Evolutionary conservation across 352 stramenopile species (phyloP), one percentile per base, ranked within the genome.

Genomic region (Pilasporangium apinafurcum): DNA sequence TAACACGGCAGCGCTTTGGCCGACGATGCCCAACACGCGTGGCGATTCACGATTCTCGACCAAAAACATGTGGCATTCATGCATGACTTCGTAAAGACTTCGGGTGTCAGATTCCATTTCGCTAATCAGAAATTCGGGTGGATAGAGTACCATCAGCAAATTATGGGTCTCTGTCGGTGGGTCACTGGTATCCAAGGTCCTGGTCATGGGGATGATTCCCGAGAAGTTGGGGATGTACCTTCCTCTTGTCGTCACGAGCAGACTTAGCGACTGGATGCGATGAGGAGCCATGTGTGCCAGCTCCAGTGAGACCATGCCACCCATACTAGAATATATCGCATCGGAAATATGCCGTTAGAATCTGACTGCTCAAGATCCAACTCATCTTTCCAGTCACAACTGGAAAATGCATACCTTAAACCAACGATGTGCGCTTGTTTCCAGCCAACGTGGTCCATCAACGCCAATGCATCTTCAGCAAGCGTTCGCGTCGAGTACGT

Each of bases 251-350:
- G 75, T 83, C 18, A 83, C 75, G n/a, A 86, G 45, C 0, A 88
- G 59, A 12, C 68, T 74, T 9, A 88, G 59, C 40, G 73, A 86
- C 38, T 65, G 44, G 5, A 88, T 46, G n/a, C 73, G 56, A 30
- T 80, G 44, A 0, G 65, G 70, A 5, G 70, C 65, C 9, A 44
- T 38, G 1, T 61, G 46, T 1, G 68, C 67, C 4, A 88, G 51
- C 45, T 88, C 72, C 16, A 80, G 60, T 5, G 70, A 53, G 44
- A 88, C 84, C 76, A 88, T 88, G 6, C 76, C 72, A 14, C 76
- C 76, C 71, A 87, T 82, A 31, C 70, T 84, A n/a, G n/a, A n/a
- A n/a, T n/a, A n/a, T n/a, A n/a, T n/a, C n/a, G n/a, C n/a, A n/a
- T n/a, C n/a, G n/a, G n/a, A n/a, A n/a, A n/a, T n/a, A n/a, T n/a